phyloP scores from a whole-genome alignment of 2,329 filamentous ascomycete genomes.

The Thermothelomyces thermophilus region DNA sequence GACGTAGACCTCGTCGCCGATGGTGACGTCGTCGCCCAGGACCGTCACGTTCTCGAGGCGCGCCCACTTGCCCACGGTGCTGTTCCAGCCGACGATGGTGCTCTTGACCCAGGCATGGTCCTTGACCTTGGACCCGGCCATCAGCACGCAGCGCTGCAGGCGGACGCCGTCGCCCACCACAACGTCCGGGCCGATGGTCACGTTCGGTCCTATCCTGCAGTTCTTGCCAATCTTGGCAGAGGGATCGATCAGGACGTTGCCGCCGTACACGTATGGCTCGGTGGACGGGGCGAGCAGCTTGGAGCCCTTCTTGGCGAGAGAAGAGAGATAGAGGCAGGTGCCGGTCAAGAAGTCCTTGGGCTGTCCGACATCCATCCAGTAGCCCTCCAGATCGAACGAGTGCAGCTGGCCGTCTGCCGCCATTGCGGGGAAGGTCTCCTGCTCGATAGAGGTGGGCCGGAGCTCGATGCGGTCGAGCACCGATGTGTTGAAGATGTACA shows the following conservation, averaged over 20 bases:
- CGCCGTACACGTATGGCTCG: constrained; percentile 79
- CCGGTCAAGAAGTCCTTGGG: constrained; percentile 97
- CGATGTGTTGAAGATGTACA: constrained; percentile 95
- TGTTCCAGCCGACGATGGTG: constrained; percentile 98
- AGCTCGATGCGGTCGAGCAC: constrained; percentile 89
- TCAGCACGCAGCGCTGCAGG: constrained; percentile 84
- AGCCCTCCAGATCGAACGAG: constrained; percentile 93
- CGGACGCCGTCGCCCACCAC: constrained; percentile 90
- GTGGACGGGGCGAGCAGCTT: constrained; percentile 69
- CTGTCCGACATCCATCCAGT: constrained; percentile 99
- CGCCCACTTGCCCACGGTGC: constrained; percentile 89
- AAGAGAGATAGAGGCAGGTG: constrained; percentile 93
- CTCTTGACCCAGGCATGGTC: constrained; percentile 99
- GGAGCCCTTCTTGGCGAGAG: constrained; percentile 80
- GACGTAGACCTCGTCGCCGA: constrained; percentile 97
- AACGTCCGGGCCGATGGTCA: constrained; percentile 89
- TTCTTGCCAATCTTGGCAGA: constrained; percentile 96
- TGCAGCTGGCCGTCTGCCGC: constrained; percentile 84
- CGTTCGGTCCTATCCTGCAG: constrained; percentile 95
- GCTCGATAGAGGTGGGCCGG: constrained; percentile 93
- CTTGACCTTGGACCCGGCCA: constrained; percentile 89
- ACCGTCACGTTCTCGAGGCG: constrained; percentile 97
- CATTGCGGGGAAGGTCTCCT: constrained; percentile 96
- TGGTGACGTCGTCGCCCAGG: constrained; percentile 92
- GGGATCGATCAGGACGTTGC: constrained; percentile 92